Evolutionary conservation across 2,329 filamentous ascomycete genomes (phyloP).

Genomic region (Aspergillus nomiae): DNA sequence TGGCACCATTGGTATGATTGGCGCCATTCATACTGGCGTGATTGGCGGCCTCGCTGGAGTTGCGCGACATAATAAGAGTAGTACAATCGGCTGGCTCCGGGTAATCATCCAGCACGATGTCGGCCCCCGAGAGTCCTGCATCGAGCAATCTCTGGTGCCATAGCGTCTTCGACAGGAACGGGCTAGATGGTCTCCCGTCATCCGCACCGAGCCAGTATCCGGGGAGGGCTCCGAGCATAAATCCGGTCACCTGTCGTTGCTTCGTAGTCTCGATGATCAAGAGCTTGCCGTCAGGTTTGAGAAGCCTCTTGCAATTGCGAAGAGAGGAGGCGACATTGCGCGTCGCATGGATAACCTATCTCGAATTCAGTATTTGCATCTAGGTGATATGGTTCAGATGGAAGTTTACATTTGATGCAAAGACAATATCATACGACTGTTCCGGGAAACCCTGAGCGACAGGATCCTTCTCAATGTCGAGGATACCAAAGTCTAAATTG

Average conservation of each 20-base stretch:
- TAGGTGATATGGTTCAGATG: no score
- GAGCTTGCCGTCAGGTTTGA: constrained; percentile 54
- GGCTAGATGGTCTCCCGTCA: neutral
- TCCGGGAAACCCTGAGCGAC: neutral
- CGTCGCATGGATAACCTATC: constrained; percentile 8
- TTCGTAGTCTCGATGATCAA: constrained; percentile 49
- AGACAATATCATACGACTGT: constrained; percentile 6
- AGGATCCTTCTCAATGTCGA: constrained; percentile 10
- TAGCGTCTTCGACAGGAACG: neutral
- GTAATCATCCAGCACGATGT: neutral
- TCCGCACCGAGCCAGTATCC: constrained; percentile 2
- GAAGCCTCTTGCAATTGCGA: constrained; percentile 34
- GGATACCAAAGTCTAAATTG: neutral
- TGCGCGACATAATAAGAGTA: no score
- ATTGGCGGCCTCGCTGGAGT: no score
- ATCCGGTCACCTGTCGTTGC: neutral
- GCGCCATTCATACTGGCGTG: no score
- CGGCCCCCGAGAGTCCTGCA: neutral
- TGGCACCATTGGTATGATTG: no score
- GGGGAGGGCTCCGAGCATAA: neutral
- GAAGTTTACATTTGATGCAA: neutral
- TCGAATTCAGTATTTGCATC: no score
- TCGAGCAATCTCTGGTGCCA: neutral
- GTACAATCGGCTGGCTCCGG: neutral
- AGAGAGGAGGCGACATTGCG: neutral